Conservation (phyloP, 306 rosid species). For the Begonia masoniana region DNA sequence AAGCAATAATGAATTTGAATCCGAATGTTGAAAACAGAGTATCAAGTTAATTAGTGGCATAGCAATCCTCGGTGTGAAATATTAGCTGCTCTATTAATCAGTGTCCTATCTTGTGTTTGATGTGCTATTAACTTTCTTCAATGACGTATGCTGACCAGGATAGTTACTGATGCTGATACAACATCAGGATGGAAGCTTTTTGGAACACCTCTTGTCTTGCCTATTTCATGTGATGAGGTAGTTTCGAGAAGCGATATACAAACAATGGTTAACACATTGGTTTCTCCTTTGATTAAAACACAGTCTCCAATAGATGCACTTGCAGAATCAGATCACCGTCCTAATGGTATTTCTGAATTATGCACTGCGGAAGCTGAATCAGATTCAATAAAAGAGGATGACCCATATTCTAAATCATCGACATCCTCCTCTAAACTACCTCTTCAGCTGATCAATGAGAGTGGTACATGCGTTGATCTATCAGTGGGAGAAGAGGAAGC, state of each 20-base stretch:
- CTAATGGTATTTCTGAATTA: conserved; percentile 21
- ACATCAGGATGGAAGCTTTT: conserved; percentile 75
- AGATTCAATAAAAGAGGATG: conserved; percentile 33
- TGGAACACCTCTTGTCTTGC: conserved; percentile 68
- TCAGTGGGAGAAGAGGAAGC: conserved; percentile 67
- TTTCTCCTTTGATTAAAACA: conserved; percentile 59
- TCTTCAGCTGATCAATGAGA: conserved; percentile 71
- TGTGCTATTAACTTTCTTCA: neutral
- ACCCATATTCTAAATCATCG: conserved; percentile 24
- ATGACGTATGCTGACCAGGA: conserved; percentile 28
- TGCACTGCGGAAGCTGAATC: conserved; percentile 22
- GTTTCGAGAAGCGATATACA: conserved; percentile 59
- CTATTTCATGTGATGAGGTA: conserved; percentile 55
- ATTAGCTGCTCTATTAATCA: neutral
- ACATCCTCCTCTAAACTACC: conserved; percentile 35
- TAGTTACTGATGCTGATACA: conserved; percentile 33
- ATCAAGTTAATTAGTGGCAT: too few relatives aligned
- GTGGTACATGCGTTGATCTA: conserved; percentile 59
- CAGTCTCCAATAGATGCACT: conserved; percentile 27
- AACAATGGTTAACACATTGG: conserved; percentile 43
- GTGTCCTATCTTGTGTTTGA: neutral
- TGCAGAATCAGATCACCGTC: conserved; percentile 23
- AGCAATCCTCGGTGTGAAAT: neutral
- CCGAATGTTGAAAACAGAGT: too few relatives aligned
- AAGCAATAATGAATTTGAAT: too few relatives aligned